phyloP scores from a whole-genome alignment of 768 basidiomycete genomes.

The Stropharia rugosoannulata region DNA sequence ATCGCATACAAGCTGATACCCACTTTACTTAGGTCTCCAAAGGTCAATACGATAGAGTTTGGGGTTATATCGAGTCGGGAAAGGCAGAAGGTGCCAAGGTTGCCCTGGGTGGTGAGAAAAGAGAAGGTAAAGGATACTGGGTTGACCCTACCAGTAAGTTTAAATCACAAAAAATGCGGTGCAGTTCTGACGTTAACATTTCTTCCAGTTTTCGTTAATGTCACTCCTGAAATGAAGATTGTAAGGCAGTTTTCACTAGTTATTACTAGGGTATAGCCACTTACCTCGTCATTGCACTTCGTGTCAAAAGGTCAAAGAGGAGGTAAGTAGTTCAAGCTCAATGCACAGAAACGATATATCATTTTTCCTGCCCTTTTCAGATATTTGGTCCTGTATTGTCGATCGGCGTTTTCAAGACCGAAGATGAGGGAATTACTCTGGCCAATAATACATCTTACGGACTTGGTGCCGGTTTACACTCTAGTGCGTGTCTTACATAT shows the following conservation, averaged over 20 bases:
- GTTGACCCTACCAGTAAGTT: constrained; percentile 85
- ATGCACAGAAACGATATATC: neutral
- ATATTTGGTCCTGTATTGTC: constrained; percentile 95
- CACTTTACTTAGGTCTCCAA: constrained; percentile 65
- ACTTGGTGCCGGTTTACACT: constrained; percentile 89
- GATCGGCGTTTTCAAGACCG: constrained; percentile 80
- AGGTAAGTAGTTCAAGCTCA: constrained; percentile 37
- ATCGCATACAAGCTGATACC: neutral
- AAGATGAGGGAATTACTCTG: constrained; percentile 79
- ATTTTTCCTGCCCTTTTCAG: constrained; percentile 33
- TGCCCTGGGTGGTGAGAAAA: constrained; percentile 78
- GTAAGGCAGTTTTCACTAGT: constrained; percentile 33
- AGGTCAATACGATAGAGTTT: constrained; percentile 81
- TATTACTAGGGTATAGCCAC: neutral
- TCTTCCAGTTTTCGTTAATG: constrained; percentile 74
- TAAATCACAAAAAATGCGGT: neutral
- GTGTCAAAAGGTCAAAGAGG: constrained; percentile 60
- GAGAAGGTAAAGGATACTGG: constrained; percentile 77
- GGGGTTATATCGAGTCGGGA: constrained; percentile 86
- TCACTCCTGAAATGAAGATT: constrained; percentile 81
- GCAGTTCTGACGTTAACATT: neutral
- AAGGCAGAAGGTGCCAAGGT: constrained; percentile 81
- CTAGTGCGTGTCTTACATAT: constrained; percentile 46
- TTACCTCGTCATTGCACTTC: constrained; percentile 3
- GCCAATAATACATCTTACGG: constrained; percentile 93